Percentiles rank a stretch among this genome's conserved stretches.
These are phyloP conservation scores for Codiaeum variegatum DNA, from an alignment of 441 rosid species.

Conservation along the genomic window DNA sequence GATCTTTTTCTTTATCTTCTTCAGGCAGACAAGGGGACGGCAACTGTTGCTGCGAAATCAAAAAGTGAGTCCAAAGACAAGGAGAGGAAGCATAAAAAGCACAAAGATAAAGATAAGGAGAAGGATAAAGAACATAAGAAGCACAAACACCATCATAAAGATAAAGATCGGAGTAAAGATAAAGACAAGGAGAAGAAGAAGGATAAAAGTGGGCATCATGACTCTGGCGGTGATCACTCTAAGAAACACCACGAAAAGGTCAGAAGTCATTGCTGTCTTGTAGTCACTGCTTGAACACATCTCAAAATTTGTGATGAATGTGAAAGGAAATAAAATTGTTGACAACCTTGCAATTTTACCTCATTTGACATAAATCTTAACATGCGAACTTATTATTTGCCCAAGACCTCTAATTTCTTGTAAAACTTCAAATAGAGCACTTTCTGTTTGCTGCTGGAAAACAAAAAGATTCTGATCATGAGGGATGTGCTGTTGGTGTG, in stretches of 20 bases:
- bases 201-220: conserved; percentile 77
- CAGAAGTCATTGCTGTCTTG: conserved; percentile 30
- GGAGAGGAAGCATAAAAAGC: conserved; percentile 77
- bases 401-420: background rate
- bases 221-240: conserved; percentile 65
- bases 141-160: conserved; percentile 83
- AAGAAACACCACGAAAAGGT: conserved; percentile 87
- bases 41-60: conserved; percentile 60
- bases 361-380: background rate
- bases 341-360: background rate
- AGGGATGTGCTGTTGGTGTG: background rate
- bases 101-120: conserved; percentile 63
- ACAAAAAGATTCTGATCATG: background rate
- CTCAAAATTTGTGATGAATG: background rate
- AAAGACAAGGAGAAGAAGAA: conserved; percentile 71
- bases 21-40: conserved; percentile 70
- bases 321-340: background rate
- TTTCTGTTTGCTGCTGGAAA: background rate
- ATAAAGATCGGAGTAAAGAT: conserved; percentile 55
- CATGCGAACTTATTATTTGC: too few species aligned
- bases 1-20: background rate
- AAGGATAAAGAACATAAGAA: conserved; percentile 80
- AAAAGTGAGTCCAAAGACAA: conserved; percentile 64
- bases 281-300: conserved; percentile 8
- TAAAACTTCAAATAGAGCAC: background rate